Percentiles rank a stretch among this genome's conserved stretches.
Conservation (phyloP, 306 rosid genomes). For the Corylus americana region DNA sequence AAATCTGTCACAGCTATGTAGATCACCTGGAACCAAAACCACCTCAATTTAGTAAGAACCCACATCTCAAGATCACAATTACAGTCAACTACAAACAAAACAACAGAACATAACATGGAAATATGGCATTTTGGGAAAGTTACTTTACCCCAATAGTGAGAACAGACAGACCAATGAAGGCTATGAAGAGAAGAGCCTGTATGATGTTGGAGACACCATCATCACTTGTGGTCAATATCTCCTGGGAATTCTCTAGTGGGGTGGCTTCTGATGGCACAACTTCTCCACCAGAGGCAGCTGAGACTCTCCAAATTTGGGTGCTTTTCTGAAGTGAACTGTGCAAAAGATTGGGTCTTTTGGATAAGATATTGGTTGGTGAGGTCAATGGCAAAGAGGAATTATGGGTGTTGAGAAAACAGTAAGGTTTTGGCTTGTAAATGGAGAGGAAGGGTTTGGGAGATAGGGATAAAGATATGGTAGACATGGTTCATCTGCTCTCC, state of each 20-base stretch:
- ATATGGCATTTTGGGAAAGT: not conserved
- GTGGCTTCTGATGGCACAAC: conserved; percentile 40
- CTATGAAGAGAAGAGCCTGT: conserved; percentile 65
- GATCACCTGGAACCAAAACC: conserved; percentile 52
- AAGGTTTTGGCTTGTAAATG: conserved; percentile 27
- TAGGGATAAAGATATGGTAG: conserved; percentile 44
- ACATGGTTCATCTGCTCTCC: conserved; percentile 60
- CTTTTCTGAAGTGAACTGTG: conserved; percentile 24
- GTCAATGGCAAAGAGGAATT: conserved; percentile 6
- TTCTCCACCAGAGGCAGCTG: conserved; percentile 44
- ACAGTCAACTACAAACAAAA: not conserved
- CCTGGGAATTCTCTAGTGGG: conserved; percentile 45
- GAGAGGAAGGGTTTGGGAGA: conserved; percentile 47
- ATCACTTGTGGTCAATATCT: conserved; percentile 49
- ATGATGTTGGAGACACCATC: conserved; percentile 45
- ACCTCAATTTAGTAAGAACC: conserved; percentile 7
- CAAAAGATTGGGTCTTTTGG: conserved; percentile 24
- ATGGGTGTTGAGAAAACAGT: conserved; percentile 20
- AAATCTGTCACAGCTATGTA: conserved; percentile 79
- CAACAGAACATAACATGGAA: not conserved
- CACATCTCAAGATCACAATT: not conserved
- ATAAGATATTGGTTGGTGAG: conserved; percentile 21
- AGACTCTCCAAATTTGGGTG: conserved; percentile 28
- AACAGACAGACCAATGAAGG: conserved; percentile 67
- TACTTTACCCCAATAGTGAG: conserved; percentile 79